phyloP scores from a whole-genome alignment of 805 yeast genomes.

The Pichia insulana region DNA sequence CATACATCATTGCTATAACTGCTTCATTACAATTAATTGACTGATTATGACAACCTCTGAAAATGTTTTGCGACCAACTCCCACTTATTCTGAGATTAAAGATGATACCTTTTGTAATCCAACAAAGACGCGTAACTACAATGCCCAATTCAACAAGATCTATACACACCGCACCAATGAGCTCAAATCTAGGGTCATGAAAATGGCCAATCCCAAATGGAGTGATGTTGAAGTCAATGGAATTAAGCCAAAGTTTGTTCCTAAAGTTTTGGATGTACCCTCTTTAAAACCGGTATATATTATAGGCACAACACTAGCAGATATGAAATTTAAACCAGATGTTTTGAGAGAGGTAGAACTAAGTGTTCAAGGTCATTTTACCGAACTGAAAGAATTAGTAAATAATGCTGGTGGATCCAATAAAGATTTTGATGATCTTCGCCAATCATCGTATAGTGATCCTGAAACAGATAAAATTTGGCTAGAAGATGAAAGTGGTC shows the following conservation, averaged over 20 bases:
- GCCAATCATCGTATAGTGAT: constrained; percentile 42
- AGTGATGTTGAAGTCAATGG: constrained; percentile 33
- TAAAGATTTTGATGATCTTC: constrained; percentile 20
- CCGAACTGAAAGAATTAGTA: constrained; percentile 13
- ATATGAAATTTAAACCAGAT: constrained; percentile 78
- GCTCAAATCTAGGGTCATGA: constrained; percentile 39
- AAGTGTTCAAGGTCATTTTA: constrained; percentile 43
- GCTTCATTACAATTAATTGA: no score
- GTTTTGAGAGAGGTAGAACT: constrained; percentile 72
- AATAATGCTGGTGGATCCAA: constrained; percentile 12
- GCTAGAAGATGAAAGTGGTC: constrained; percentile 90
- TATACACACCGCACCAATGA: constrained; percentile 44
- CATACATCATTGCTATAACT: no score
- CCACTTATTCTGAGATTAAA: constrained; percentile 7
- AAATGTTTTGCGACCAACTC: neutral
- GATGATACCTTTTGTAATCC: constrained; percentile 17
- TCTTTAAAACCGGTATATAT: constrained; percentile 67
- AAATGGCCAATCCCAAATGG: constrained; percentile 36
- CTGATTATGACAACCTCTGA: constrained; percentile 4
- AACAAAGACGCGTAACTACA: constrained; percentile 32
- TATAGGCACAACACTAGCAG: constrained; percentile 78
- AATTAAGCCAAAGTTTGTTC: constrained; percentile 24
- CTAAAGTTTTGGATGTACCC: constrained; percentile 53
- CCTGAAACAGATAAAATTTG: constrained; percentile 50
- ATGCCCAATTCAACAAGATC: constrained; percentile 48